phyloP scores from a whole-genome alignment of 148 eudicot species.

The Rhododendron vialii region DNA sequence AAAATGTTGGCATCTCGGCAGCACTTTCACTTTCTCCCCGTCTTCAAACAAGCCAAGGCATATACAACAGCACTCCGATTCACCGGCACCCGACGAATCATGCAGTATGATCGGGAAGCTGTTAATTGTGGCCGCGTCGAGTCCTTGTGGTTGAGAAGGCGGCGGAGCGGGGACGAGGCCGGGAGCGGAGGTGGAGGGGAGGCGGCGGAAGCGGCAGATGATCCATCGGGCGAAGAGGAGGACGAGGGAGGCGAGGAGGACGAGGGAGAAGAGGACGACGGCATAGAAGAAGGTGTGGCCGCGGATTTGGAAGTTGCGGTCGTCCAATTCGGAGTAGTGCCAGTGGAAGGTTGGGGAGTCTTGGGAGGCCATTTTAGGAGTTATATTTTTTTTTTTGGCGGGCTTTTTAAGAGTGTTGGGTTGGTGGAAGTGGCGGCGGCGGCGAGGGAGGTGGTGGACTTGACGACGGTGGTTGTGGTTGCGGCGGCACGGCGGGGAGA shows the following conservation, averaged over 20 bases:
- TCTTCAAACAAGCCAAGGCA: constrained; percentile 64
- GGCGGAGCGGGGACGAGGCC: constrained; percentile 6
- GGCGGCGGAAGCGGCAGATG: constrained; percentile 22
- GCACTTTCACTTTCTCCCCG: constrained; percentile 69
- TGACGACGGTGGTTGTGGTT: background rate
- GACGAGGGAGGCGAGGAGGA: constrained; percentile 43
- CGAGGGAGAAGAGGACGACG: constrained; percentile 56
- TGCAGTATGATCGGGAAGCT: constrained; percentile 46
- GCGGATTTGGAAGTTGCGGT: constrained; percentile 59
- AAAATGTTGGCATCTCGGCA: constrained; percentile 54
- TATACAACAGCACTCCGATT: constrained; percentile 55
- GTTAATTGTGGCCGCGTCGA: constrained; percentile 28
- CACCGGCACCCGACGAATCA: constrained; percentile 21
- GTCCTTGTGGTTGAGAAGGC: constrained; percentile 29
- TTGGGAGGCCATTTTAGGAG: constrained; percentile 11
- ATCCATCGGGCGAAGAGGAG: constrained; percentile 47
- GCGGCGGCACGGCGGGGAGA: background rate
- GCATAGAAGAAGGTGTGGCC: constrained; percentile 65
- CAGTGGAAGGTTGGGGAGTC: constrained; percentile 45
- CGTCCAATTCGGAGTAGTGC: constrained; percentile 67
- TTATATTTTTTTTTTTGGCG: background rate
- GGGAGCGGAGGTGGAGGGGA: constrained; percentile 12
- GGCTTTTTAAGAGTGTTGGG: constrained; percentile 5
- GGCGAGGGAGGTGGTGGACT: background rate
- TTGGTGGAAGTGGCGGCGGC: constrained; percentile 12